Base-by-base conservation (phyloP, 2,329 filamentous ascomycete species). In the Ophiosphaerella herpotricha region DNA sequence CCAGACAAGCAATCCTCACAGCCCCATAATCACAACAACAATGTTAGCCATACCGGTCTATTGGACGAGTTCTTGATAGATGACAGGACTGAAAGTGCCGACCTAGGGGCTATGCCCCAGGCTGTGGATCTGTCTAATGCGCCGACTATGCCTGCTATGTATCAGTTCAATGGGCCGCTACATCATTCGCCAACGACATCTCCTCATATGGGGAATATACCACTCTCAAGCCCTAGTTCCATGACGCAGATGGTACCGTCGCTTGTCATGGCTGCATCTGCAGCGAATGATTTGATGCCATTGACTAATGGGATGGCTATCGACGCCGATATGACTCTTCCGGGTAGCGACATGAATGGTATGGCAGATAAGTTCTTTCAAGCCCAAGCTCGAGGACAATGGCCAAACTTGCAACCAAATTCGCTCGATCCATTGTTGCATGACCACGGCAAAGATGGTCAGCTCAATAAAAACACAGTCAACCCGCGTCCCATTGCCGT, bases 191-290 rank as follows among this genome's bases (percentile, higher is more conserved):
- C 71, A 2, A 67, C 61, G 1, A 60, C 52, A 23, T 71, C 71
- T 14, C 70, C 71, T 24, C 67, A 72, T 42, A 66, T 73, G 55
- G 59, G 63, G 21, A 59, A 58, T 23, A 58, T 71, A 42, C 65
- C 69, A 7, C 53, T 71, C 12, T 48, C 67, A 13, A 66, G 53
- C 34, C 55, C 67, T 8, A 55, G 52, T 1, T 64, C 67, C 16
- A 68, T 71, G 61, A 56, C 67, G 32, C 68, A 68, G 14, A 70
- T 71, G 63, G 67, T 71, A 9, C 70, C 70, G 4, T 68, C 70
- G 14, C 64, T 75, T 16, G 70, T 74, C 42, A 73, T 75, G 69
- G 68, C 73, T 40, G 71, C 72, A 18, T 75, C 73, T 12, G 69
- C 67, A 16, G 70, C 73, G 5, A 73, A 74, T 48, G 71, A 75